phyloP scores from a whole-genome alignment of 345 rosid species.

The Salix viminalis region DNA sequence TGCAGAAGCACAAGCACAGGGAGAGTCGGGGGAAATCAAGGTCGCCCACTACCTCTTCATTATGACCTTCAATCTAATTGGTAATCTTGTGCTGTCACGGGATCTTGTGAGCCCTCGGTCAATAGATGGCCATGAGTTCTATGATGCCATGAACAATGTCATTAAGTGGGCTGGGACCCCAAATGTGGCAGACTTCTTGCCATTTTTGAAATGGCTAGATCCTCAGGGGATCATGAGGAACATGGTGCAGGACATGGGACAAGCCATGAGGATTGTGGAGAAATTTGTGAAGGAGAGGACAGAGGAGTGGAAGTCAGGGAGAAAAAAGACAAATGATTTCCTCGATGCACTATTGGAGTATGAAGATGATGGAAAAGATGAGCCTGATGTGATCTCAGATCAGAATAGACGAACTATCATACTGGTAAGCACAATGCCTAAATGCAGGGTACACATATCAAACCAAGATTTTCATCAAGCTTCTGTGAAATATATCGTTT shows the following conservation, averaged over 20 bases:
- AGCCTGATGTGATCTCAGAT: slow-evolving; percentile 3
- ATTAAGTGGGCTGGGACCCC: slow-evolving; percentile 9
- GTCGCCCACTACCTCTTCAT: no score
- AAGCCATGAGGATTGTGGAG: slow-evolving; percentile 6
- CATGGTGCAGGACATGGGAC: slow-evolving; percentile 16
- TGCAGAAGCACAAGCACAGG: no score
- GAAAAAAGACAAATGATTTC: slow-evolving; percentile 4
- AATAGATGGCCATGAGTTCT: slow-evolving; percentile 10
- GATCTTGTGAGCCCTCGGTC: slow-evolving; percentile 2
- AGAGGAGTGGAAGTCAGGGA: neutral
- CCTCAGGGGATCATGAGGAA: slow-evolving; percentile 26
- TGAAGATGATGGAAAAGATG: slow-evolving; percentile 13
- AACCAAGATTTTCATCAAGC: neutral
- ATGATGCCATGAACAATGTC: slow-evolving; percentile 9
- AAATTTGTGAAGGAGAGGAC: slow-evolving; percentile 19
- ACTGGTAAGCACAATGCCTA: slow-evolving; percentile 3
- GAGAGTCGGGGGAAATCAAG: no score
- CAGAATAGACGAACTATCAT: slow-evolving; percentile 4
- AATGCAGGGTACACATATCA: neutral
- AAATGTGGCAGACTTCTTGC: slow-evolving; percentile 19
- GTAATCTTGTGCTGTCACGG: no score
- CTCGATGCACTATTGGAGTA: slow-evolving; percentile 17
- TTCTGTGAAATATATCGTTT: neutral
- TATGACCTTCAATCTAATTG: no score
- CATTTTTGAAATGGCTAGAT: slow-evolving; percentile 17